Conservation (phyloP, 495 filamentous ascomycete species). For the Talaromyces borbonicus region DNA sequence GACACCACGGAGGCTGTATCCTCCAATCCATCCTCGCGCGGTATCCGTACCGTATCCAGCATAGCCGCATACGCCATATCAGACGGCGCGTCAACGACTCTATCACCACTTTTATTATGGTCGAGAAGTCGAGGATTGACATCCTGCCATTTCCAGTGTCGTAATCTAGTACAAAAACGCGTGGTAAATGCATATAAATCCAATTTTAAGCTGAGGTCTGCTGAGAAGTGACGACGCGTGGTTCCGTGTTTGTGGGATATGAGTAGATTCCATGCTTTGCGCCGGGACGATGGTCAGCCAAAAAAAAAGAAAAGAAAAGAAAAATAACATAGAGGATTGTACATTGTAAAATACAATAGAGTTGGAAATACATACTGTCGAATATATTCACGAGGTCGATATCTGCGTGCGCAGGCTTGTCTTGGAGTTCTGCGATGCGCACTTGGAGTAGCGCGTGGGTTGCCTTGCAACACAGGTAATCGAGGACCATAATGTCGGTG, state of each 20-base stretch:
- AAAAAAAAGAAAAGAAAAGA: no score
- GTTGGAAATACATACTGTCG: neutral
- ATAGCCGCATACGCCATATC: slow-evolving; percentile 4
- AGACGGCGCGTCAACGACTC: neutral
- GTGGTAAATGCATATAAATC: slow-evolving; percentile 15
- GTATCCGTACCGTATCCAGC: slow-evolving; percentile 2
- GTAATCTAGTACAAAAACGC: slow-evolving; percentile 3
- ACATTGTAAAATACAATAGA: no score
- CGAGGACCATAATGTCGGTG: slow-evolving; percentile 43
- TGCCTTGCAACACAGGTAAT: slow-evolving; percentile 41
- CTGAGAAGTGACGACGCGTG: slow-evolving; percentile 6
- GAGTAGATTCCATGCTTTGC: neutral
- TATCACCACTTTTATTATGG: neutral
- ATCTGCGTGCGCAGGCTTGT: neutral
- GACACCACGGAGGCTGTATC: slow-evolving; percentile 6
- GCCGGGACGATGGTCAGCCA: no score
- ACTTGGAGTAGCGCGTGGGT: slow-evolving; percentile 21
- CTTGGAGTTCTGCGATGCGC: slow-evolving; percentile 4
- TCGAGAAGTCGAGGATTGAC: neutral
- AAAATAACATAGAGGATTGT: no score
- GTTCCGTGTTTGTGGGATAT: slow-evolving; percentile 2
- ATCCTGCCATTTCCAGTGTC: neutral
- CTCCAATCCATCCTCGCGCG: neutral
- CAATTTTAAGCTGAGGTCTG: slow-evolving; percentile 22
- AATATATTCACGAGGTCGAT: neutral